A percentile compares a stretch with the other conserved stretches of the same genome.
These are phyloP conservation scores for Syzygium syzygioides DNA, from an alignment of 441 rosid species.

Conservation along the genomic window DNA sequence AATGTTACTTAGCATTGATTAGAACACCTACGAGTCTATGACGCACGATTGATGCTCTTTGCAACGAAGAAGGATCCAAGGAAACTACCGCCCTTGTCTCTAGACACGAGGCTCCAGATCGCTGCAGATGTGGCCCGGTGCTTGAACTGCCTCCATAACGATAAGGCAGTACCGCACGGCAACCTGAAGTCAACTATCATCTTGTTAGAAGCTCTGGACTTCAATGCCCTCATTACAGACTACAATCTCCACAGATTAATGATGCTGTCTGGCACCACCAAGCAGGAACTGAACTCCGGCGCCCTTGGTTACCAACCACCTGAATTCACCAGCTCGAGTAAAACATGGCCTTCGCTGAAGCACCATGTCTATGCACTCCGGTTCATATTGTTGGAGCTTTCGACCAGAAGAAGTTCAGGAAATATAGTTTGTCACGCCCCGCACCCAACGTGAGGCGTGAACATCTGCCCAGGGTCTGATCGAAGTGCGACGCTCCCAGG, in stretches of 20 bases:
- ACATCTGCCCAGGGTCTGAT: too few relatives aligned
- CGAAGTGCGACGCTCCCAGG: too few relatives aligned
- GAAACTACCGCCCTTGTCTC: constrained; percentile 38
- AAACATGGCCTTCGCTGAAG: constrained; percentile 45
- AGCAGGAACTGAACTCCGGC: constrained; percentile 58
- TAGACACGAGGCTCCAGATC: constrained; percentile 37
- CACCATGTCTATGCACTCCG: constrained; percentile 58
- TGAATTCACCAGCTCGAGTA: constrained; percentile 56
- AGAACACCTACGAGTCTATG: not conserved
- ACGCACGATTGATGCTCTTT: not conserved
- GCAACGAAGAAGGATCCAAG: constrained; percentile 32
- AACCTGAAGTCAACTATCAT: constrained; percentile 62
- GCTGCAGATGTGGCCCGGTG: constrained; percentile 47
- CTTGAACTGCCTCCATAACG: constrained; percentile 54
- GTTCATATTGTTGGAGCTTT: constrained; percentile 47
- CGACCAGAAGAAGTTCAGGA: constrained; percentile 48
- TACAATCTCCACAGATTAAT: constrained; percentile 54
- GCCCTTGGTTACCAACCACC: constrained; percentile 62
- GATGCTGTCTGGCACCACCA: constrained; percentile 50
- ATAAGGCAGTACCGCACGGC: constrained; percentile 60
- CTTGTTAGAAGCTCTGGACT: constrained; percentile 29
- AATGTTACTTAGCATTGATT: not conserved
- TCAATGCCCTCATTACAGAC: constrained; percentile 42
- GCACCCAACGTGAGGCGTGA: too few relatives aligned
- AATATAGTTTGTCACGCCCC: constrained; percentile 47